A percentile compares a stretch with the other conserved stretches of the same genome.
Conservation (phyloP, 106 monocot genomes). For the Allium fistulosum region DNA sequence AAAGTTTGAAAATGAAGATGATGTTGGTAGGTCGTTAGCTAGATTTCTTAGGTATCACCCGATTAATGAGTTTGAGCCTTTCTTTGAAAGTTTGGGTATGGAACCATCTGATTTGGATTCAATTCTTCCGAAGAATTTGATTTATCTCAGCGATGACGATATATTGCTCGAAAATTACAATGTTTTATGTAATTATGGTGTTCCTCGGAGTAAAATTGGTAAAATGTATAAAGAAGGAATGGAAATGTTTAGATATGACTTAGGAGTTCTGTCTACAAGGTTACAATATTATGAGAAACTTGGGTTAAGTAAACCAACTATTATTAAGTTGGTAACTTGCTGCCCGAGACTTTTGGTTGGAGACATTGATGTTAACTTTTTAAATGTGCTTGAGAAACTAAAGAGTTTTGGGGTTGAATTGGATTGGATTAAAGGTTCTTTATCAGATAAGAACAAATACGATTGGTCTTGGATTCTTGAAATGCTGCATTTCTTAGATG, state of each 20-base stretch:
- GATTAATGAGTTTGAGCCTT: conserved; percentile 94
- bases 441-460: conserved; percentile 55
- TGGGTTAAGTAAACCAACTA: conserved; percentile 43
- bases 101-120: conserved; percentile 34
- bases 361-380: conserved; percentile 39
- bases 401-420: conserved; percentile 41
- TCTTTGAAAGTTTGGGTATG: conserved; percentile 88
- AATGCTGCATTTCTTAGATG: conserved; percentile 49
- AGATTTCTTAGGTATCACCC: conserved; percentile 64
- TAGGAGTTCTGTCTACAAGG: conserved; percentile 31
- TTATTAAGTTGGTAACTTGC: conserved; percentile 63
- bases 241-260: conserved; percentile 46
- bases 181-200: conserved; percentile 71
- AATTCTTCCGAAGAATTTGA: conserved; percentile 47
- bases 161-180: conserved; percentile 55
- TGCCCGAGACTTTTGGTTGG: conserved; percentile 68
- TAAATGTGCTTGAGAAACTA: conserved; percentile 36
- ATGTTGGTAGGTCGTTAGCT: conserved; percentile 22
- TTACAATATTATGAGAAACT: conserved; percentile 51
- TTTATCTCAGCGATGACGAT: conserved; percentile 70
- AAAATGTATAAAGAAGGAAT: conserved; percentile 67
- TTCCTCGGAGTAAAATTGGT: conserved; percentile 76
- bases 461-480: conserved; percentile 47
- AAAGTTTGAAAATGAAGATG: conserved; percentile 28
- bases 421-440: conserved; percentile 56